Conservation (phyloP, 805 yeast genomes). For the Hagleromyces aurorensis region DNA sequence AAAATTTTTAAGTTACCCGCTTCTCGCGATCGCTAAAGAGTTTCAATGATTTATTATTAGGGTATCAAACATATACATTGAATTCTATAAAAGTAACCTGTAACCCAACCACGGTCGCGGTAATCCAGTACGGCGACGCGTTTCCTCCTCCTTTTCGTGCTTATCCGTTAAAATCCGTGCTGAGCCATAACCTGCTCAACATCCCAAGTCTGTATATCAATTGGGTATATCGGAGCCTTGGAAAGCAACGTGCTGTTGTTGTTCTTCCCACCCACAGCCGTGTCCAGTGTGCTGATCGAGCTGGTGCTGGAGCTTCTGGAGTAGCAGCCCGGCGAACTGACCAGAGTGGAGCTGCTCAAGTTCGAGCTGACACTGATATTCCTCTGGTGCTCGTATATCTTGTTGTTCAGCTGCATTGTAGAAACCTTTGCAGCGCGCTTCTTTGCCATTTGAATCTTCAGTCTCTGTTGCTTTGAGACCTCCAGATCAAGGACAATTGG, state of each 20-base stretch:
- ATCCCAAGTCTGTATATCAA: conserved; percentile 6
- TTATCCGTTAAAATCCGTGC: conserved; percentile 7
- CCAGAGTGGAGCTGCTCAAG: conserved; percentile 17
- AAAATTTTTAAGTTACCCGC: no score
- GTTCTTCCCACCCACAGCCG: not conserved
- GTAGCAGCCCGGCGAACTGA: conserved; percentile 1
- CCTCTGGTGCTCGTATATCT: conserved; percentile 18
- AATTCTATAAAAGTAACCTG: no score
- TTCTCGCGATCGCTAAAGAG: no score
- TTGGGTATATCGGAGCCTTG: conserved; percentile 1
- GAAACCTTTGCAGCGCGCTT: conserved; percentile 2
- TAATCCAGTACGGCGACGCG: no score
- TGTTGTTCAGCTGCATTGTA: conserved; percentile 2
- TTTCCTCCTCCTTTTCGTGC: no score
- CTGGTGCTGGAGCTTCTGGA: not conserved
- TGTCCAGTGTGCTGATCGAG: not conserved
- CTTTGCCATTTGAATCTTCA: conserved; percentile 9
- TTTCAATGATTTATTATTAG: no score
- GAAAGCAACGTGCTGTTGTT: conserved; percentile 1
- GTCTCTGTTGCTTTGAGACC: conserved; percentile 22
- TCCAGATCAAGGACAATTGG: conserved; percentile 54
- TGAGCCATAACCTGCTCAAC: conserved; percentile 11
- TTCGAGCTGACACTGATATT: conserved; percentile 17
- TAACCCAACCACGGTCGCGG: no score
- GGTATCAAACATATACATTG: no score